These are phyloP conservation scores for Lipomyces sp. DNA, from an alignment of 805 yeast genomes.

Conservation along the genomic window DNA sequence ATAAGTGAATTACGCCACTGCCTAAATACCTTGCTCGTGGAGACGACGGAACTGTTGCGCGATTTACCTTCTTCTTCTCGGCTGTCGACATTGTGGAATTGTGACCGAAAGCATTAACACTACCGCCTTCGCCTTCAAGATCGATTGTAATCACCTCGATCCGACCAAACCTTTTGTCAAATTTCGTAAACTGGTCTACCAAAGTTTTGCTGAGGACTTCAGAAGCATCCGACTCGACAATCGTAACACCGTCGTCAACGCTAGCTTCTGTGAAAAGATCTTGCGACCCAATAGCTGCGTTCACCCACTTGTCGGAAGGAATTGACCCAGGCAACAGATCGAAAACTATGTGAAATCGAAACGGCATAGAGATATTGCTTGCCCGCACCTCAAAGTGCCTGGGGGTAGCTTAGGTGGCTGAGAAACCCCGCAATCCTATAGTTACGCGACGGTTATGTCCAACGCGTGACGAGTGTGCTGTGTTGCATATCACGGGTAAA, in stretches of 20 bases:
- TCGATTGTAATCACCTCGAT: slow-evolving; percentile 37
- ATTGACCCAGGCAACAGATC: slow-evolving; percentile 21
- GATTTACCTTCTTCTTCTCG: not conserved
- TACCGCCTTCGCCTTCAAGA: slow-evolving; percentile 19
- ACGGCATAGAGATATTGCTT: slow-evolving; percentile 19
- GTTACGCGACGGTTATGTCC: not conserved
- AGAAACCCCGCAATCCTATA: not conserved
- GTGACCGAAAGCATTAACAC: slow-evolving; percentile 37
- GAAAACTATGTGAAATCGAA: slow-evolving; percentile 23
- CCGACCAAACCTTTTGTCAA: slow-evolving; percentile 36
- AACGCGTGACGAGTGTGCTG: not conserved
- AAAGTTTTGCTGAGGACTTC: not conserved
- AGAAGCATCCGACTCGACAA: not conserved
- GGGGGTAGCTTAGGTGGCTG: no score
- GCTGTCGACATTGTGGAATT: slow-evolving; percentile 16
- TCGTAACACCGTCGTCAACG: not conserved
- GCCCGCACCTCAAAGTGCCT: not conserved
- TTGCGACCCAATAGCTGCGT: slow-evolving; percentile 2
- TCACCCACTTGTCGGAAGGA: slow-evolving; percentile 18
- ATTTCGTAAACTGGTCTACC: slow-evolving; percentile 6
- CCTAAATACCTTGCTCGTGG: slow-evolving; percentile 70
- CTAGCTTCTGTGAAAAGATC: slow-evolving; percentile 18
- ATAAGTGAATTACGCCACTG: slow-evolving; percentile 72
- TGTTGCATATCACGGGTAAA: not conserved
- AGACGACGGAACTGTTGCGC: slow-evolving; percentile 39